Evolutionary conservation across 176 grass and related monocot species (phyloP).

Genomic region (Zizania latifolia): DNA sequence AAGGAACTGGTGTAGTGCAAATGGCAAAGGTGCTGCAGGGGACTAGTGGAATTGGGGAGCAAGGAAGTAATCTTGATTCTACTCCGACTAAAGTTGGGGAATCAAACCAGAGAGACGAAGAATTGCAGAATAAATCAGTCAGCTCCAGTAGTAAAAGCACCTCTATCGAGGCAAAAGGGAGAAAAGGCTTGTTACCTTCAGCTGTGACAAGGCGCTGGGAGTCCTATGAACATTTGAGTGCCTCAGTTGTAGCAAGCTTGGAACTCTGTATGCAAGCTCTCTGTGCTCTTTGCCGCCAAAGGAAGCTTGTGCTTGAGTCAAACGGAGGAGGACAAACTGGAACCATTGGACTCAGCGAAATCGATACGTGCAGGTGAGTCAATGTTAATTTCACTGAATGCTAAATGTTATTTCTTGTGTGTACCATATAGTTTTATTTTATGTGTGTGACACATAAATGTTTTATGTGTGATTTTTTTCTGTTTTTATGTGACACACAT

Average conservation of each 20-base stretch:
- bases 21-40: background rate
- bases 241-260: background rate
- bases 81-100: background rate
- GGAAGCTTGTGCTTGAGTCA: background rate
- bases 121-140: background rate
- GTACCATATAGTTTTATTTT: background rate
- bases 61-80: background rate
- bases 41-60: background rate
- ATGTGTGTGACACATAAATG: too few relatives aligned
- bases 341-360: background rate
- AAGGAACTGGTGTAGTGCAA: background rate
- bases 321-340: background rate
- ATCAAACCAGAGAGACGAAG: background rate
- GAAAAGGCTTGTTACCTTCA: background rate
- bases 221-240: background rate
- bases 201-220: background rate
- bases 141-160: background rate
- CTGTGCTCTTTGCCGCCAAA: constrained; percentile 30
- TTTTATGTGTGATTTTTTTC: too few relatives aligned
- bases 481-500: too few relatives aligned
- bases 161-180: background rate
- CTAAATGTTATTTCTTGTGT: background rate
- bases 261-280: constrained; percentile 19
- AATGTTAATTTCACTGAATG: constrained; percentile 1
- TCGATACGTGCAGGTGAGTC: background rate